phyloP scores from a whole-genome alignment of 106 monocot genomes.

The Dendrobium chrysotoxum region DNA sequence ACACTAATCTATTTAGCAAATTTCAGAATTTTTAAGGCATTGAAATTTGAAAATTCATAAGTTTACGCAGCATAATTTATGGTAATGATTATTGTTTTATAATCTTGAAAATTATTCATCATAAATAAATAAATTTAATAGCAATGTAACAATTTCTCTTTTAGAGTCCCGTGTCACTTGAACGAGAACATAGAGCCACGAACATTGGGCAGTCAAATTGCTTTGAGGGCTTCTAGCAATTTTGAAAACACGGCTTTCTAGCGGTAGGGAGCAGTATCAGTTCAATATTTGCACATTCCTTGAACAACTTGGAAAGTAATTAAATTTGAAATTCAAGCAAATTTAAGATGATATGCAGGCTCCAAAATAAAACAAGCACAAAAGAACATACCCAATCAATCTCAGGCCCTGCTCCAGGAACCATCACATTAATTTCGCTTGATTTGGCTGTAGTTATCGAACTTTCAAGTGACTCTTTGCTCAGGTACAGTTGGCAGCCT shows the following conservation, averaged over 20 bases:
- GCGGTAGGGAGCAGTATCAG: background rate
- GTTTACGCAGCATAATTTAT: background rate
- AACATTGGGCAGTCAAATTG: background rate
- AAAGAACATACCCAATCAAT: constrained; percentile 52
- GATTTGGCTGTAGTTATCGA: constrained; percentile 88
- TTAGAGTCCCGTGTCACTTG: background rate
- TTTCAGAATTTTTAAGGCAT: background rate
- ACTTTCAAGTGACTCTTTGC: constrained; percentile 55
- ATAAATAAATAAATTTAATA: background rate
- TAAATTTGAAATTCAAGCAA: background rate
- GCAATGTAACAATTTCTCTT: too few species aligned
- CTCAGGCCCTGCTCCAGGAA: constrained; percentile 49
- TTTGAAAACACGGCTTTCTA: background rate
- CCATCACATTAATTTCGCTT: constrained; percentile 72
- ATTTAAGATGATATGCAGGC: background rate
- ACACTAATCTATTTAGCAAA: background rate
- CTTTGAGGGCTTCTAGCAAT: background rate
- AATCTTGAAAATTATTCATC: too few species aligned
- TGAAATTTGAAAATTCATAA: background rate
- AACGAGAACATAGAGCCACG: background rate
- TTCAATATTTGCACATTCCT: background rate
- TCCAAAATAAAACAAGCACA: background rate
- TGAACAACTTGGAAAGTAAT: background rate
- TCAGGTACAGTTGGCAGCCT: constrained; percentile 75
- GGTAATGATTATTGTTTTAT: background rate